Percentiles rank a stretch among this genome's conserved stretches.
phyloP scores from a whole-genome alignment of 2,329 filamentous ascomycete genomes.

The Monosporascus sp. region DNA sequence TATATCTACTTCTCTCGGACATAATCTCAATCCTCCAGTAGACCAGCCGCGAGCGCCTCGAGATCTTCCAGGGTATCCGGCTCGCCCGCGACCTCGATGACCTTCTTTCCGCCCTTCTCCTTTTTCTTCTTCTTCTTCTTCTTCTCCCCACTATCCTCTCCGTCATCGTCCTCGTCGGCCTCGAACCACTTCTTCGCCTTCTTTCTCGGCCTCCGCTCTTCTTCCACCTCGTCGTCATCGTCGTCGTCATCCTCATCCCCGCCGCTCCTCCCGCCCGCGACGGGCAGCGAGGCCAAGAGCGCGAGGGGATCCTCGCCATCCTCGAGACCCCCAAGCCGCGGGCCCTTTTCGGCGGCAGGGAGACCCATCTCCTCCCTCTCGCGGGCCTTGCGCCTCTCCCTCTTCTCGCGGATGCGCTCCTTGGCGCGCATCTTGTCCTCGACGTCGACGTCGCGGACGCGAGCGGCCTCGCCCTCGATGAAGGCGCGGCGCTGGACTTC shows the following conservation, averaged over 20 bases:
- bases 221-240: constrained; percentile 28
- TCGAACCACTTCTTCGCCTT: constrained; percentile 77
- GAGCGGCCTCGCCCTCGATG: constrained; percentile 66
- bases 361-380: constrained; percentile 57
- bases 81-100: constrained; percentile 59
- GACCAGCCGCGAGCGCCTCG: constrained; percentile 67
- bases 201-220: constrained; percentile 47
- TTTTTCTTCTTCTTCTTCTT: constrained; percentile 40
- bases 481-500: constrained; percentile 73
- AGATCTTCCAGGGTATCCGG: constrained; percentile 76
- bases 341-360: constrained; percentile 33
- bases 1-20: neutral
- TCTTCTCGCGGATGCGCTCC: constrained; percentile 72
- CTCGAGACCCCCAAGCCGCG: constrained; percentile 33
- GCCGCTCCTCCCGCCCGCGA: constrained; percentile 31
- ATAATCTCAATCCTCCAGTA: constrained; percentile 45
- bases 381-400: constrained; percentile 59
- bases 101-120: constrained; percentile 44
- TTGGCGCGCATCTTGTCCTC: constrained; percentile 77
- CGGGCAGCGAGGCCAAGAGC: constrained; percentile 52
- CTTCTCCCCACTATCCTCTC: constrained; percentile 33
- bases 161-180: constrained; percentile 52
- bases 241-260: constrained; percentile 14
- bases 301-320: constrained; percentile 49
- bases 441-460: constrained; percentile 69